Percentiles rank a stretch among this genome's conserved stretches.
These are phyloP conservation scores for Henckelia pumila DNA, from an alignment of 257 asterid genomes.

Conservation along the genomic window DNA sequence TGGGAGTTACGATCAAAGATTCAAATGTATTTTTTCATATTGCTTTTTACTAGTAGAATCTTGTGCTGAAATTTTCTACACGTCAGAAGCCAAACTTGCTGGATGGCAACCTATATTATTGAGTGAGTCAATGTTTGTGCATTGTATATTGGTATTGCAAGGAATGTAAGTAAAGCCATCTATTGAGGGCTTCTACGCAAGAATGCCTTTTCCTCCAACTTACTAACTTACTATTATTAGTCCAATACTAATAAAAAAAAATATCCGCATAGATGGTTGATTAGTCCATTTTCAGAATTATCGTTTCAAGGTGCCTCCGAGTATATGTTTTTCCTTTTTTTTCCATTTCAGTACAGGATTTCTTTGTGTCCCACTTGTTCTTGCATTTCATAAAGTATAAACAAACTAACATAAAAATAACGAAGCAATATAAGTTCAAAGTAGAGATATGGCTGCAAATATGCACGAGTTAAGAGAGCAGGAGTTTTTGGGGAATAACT, in stretches of 20 bases:
- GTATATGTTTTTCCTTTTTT: neutral
- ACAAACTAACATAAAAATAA: no score
- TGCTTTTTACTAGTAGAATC: neutral
- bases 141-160: neutral
- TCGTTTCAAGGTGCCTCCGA: neutral
- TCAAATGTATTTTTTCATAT: neutral
- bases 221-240: no score
- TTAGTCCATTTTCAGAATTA: neutral
- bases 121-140: neutral
- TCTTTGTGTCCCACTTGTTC: neutral
- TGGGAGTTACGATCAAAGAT: neutral
- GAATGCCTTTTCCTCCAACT: neutral
- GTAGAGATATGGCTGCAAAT: no score
- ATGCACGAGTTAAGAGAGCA: no score
- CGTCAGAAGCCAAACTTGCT: neutral
- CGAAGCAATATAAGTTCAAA: no score
- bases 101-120: neutral
- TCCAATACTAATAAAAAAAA: neutral
- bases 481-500: no score
- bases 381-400: no score
- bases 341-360: no score
- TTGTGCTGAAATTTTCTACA: neutral
- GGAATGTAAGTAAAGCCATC: neutral
- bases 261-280: neutral
- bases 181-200: neutral